A percentile compares a stretch with the other conserved stretches of the same genome.
Conservation (phyloP, 2,329 filamentous ascomycete genomes). For the Xylariomycetidae sp. region DNA sequence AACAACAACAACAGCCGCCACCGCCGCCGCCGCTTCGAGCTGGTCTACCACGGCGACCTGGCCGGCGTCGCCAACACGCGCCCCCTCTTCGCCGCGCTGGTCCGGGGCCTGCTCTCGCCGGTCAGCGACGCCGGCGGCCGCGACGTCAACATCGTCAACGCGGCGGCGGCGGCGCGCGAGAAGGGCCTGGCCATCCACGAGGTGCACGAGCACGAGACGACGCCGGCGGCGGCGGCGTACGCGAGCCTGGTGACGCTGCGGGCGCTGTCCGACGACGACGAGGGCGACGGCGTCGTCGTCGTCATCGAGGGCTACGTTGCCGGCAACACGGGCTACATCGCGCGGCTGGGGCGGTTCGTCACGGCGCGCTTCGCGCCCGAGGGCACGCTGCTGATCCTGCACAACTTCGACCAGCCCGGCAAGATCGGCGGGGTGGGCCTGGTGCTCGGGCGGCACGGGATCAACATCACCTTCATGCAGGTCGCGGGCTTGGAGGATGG, state of each 20-base stretch:
- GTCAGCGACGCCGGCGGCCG: constrained; percentile 61
- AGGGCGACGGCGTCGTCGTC: not conserved
- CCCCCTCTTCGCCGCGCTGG: constrained; percentile 69
- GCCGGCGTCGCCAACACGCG: constrained; percentile 67
- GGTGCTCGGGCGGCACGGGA: constrained; percentile 59
- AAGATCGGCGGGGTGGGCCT: constrained; percentile 77
- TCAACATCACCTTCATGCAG: constrained; percentile 77
- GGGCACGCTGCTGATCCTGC: constrained; percentile 68
- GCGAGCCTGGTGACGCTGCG: constrained; percentile 65
- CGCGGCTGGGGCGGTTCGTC: constrained; percentile 67
- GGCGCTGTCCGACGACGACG: constrained; percentile 34
- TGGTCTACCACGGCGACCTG: constrained; percentile 71
- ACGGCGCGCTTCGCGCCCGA: constrained; percentile 66
- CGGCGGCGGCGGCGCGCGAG: constrained; percentile 66
- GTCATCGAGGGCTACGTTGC: constrained; percentile 62
- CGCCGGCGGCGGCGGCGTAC: constrained; percentile 50
- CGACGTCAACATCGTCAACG: constrained; percentile 80
- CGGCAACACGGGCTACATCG: constrained; percentile 61
- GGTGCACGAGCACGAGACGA: constrained; percentile 47
- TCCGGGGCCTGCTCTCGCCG: constrained; percentile 67
- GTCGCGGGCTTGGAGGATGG: constrained; percentile 10
- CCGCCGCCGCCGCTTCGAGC: constrained; percentile 63
- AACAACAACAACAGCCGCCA: not conserved
- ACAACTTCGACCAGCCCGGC: constrained; percentile 75
- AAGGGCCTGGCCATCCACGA: constrained; percentile 75